A percentile compares a stretch with the other conserved stretches of the same genome.
Conservation (phyloP, 495 filamentous ascomycete species). For the Hypoxylon rickii region DNA sequence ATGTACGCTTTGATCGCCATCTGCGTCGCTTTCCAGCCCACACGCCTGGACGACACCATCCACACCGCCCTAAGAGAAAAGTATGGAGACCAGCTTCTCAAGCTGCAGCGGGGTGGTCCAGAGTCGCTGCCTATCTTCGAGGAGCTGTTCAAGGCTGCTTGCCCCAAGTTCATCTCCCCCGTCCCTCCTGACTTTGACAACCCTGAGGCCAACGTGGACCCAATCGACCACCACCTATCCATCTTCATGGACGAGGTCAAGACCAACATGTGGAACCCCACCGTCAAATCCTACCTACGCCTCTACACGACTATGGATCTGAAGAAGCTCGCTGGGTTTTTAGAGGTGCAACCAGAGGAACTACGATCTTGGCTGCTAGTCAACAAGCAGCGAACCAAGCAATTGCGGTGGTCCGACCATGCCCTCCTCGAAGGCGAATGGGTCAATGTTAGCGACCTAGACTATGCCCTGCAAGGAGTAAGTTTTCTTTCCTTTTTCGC, state of each 20-base stretch:
- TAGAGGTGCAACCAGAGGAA: constrained; percentile 92
- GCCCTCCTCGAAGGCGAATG: constrained; percentile 89
- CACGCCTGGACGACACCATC: constrained; percentile 96
- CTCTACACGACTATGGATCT: constrained; percentile 99
- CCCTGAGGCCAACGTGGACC: constrained; percentile 91
- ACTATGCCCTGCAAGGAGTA: constrained; percentile 94
- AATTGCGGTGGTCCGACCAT: constrained; percentile 91
- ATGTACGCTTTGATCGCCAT: constrained; percentile 99
- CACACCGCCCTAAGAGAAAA: constrained; percentile 97
- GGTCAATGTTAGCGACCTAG: constrained; percentile 87
- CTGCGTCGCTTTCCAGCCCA: constrained; percentile 96
- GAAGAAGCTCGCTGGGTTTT: constrained; percentile 95
- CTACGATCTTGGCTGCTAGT: constrained; percentile 88
- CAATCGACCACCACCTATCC: constrained; percentile 92
- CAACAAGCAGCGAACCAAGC: constrained; percentile 97
- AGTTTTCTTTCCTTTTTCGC: constrained; percentile 45
- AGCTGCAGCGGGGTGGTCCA: constrained; percentile 92
- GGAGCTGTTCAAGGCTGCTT: constrained; percentile 91
- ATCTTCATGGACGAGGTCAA: constrained; percentile 99
- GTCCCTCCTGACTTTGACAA: constrained; percentile 97
- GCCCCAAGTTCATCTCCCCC: constrained; percentile 99
- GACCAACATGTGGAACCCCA: constrained; percentile 93
- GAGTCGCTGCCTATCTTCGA: constrained; percentile 95
- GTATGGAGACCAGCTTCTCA: constrained; percentile 95
- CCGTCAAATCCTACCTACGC: constrained; percentile 95